Evolutionary conservation across 805 yeast species (phyloP).

Genomic region (Candida sonorensis): DNA sequence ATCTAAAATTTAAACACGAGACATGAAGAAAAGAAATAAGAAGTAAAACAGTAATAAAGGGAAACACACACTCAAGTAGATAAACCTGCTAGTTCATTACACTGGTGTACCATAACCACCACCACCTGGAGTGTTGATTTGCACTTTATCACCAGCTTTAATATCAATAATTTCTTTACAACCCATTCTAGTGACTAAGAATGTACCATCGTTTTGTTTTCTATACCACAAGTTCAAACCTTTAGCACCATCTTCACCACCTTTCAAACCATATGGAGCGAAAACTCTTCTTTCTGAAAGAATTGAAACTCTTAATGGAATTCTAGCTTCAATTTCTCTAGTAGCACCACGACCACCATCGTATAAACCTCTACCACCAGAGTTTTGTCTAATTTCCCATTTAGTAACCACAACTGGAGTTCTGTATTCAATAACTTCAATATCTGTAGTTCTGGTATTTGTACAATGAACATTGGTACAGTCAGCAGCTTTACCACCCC

Average conservation of each 20-base stretch:
- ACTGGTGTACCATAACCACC: slow-evolving; percentile 31
- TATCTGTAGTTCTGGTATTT: slow-evolving; percentile 48
- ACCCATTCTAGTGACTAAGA: slow-evolving; percentile 20
- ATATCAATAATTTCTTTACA: slow-evolving; percentile 24
- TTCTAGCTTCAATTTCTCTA: slow-evolving; percentile 35
- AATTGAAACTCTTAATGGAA: slow-evolving; percentile 30
- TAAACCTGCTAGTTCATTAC: no score
- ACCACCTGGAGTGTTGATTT: slow-evolving; percentile 31
- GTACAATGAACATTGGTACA: slow-evolving; percentile 49
- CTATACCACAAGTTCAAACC: slow-evolving; percentile 29
- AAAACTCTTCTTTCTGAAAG: slow-evolving; percentile 38
- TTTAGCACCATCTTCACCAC: slow-evolving; percentile 36
- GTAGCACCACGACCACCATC: slow-evolving; percentile 44
- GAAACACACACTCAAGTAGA: no score
- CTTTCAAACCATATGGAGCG: slow-evolving; percentile 39
- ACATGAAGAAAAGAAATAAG: no score
- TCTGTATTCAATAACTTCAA: slow-evolving; percentile 45
- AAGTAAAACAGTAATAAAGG: no score
- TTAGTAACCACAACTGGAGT: slow-evolving; percentile 44
- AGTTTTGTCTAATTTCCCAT: slow-evolving; percentile 35
- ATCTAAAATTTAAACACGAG: background rate
- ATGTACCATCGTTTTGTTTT: slow-evolving; percentile 10
- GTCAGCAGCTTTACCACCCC: slow-evolving; percentile 36
- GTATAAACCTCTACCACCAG: slow-evolving; percentile 43
- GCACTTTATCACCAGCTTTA: slow-evolving; percentile 24